Evolutionary conservation across 768 basidiomycete species (phyloP).

Genomic region (Trametes cingulata): DNA sequence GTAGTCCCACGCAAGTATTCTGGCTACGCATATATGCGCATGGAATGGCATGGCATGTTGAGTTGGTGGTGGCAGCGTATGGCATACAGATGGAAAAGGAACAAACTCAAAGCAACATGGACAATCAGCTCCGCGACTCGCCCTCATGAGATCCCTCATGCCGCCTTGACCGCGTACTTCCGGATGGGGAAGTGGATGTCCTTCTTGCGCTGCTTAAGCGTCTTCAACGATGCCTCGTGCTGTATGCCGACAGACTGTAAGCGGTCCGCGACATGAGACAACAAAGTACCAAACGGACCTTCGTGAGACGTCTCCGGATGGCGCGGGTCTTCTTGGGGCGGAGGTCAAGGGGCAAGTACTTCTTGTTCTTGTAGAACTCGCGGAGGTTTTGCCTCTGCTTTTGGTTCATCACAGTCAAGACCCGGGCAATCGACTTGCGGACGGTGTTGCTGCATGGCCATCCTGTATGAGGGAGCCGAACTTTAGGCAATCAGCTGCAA

Average conservation of each 20-base stretch:
- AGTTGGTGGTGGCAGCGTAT: constrained; percentile 35
- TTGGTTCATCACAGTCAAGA: constrained; percentile 97
- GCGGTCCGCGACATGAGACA: background rate
- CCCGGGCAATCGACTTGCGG: constrained; percentile 98
- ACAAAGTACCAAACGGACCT: constrained; percentile 45
- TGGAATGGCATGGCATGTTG: constrained; percentile 36
- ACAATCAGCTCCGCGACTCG: constrained; percentile 27
- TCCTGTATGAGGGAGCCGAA: background rate
- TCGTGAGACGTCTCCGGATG: constrained; percentile 92
- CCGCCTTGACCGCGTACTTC: constrained; percentile 91
- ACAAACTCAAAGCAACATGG: constrained; percentile 29
- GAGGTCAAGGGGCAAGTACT: constrained; percentile 95
- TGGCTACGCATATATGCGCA: constrained; percentile 24
- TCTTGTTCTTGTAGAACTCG: constrained; percentile 98
- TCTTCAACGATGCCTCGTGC: constrained; percentile 86
- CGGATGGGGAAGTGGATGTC: constrained; percentile 89
- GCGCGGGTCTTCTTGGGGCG: constrained; percentile 98
- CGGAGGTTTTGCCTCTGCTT: constrained; percentile 96
- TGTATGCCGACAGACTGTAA: constrained; percentile 32
- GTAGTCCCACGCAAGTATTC: background rate
- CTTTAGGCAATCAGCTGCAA: background rate
- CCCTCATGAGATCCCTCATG: constrained; percentile 45
- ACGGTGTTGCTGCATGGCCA: constrained; percentile 69
- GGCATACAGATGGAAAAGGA: constrained; percentile 41
- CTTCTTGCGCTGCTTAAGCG: constrained; percentile 93